A percentile compares a stretch with the other conserved stretches of the same genome.
These are phyloP conservation scores for Curvularia lunata DNA, from an alignment of 2,329 filamentous ascomycete genomes.

Conservation along the genomic window DNA sequence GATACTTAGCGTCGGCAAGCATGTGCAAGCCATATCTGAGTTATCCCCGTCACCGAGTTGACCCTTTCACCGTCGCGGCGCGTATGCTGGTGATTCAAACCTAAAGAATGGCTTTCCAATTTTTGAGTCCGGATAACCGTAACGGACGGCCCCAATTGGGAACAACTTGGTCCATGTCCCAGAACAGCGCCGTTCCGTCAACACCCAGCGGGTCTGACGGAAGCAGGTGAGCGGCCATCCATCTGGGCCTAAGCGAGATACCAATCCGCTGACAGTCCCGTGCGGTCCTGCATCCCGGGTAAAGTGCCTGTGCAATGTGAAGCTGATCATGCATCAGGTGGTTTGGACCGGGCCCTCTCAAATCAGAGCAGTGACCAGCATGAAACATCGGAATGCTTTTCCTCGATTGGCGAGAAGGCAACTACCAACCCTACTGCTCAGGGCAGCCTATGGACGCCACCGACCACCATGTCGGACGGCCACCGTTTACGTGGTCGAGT, in stretches of 20 bases:
- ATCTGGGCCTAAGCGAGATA: constrained; percentile 26
- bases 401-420: constrained; percentile 29
- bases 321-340: constrained; percentile 22
- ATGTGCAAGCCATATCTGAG: constrained; percentile 1
- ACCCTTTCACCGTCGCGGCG: background rate
- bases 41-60: background rate
- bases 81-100: background rate
- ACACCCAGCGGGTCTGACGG: constrained; percentile 10
- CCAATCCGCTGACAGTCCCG: constrained; percentile 26
- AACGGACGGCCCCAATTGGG: background rate
- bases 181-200: constrained; percentile 11
- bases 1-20: background rate
- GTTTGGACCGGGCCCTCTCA: constrained; percentile 19
- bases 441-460: constrained; percentile 21
- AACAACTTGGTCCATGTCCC: constrained; percentile 4
- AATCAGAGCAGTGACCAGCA: constrained; percentile 19
- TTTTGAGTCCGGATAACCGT: background rate
- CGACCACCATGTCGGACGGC: constrained; percentile 15
- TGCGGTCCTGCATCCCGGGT: constrained; percentile 42
- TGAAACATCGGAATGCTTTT: constrained; percentile 18
- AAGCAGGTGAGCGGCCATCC: constrained; percentile 19
- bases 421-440: constrained; percentile 28
- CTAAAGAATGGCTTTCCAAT: background rate
- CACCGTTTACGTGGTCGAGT: constrained; percentile 19
- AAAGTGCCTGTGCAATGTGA: constrained; percentile 30